A percentile compares a stretch with the other conserved stretches of the same genome.
Evolutionary conservation across 2,329 filamentous ascomycete genomes (phyloP).

Genomic region (Diaporthe citri): DNA sequence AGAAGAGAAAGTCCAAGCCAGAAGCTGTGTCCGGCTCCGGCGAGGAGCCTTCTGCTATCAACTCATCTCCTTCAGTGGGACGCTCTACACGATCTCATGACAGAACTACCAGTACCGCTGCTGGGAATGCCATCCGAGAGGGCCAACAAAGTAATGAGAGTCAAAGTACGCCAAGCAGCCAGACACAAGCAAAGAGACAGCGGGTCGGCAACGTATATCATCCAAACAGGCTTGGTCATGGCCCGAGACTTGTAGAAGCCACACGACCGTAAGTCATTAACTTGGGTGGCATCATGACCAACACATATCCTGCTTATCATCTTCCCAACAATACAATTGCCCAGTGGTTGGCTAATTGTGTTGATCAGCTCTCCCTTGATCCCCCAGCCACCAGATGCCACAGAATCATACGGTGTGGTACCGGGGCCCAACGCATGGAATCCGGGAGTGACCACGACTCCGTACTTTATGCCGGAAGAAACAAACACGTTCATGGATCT

Average conservation of each 20-base stretch:
- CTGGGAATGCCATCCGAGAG: neutral
- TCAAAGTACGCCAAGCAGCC: neutral
- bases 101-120: neutral
- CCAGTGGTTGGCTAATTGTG: neutral
- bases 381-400: neutral
- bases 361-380: neutral
- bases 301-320: neutral
- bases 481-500: neutral
- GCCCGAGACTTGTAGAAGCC: neutral
- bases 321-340: neutral
- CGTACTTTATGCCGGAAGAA: conserved; percentile 18
- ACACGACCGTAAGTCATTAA: neutral
- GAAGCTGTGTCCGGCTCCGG: neutral
- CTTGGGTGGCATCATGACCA: neutral
- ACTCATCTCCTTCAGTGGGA: no score
- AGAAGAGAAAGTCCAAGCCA: conserved; percentile 32
- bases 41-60: neutral
- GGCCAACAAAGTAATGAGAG: neutral
- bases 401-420: neutral
- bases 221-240: neutral
- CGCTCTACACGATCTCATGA: conserved; percentile 1
- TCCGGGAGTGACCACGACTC: neutral
- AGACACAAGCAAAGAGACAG: neutral
- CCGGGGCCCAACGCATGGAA: conserved; percentile 1
- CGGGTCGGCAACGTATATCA: neutral